Base-by-base conservation (phyloP, 192 early-diverging fungal species). In the Spinellus fusiger region DNA sequence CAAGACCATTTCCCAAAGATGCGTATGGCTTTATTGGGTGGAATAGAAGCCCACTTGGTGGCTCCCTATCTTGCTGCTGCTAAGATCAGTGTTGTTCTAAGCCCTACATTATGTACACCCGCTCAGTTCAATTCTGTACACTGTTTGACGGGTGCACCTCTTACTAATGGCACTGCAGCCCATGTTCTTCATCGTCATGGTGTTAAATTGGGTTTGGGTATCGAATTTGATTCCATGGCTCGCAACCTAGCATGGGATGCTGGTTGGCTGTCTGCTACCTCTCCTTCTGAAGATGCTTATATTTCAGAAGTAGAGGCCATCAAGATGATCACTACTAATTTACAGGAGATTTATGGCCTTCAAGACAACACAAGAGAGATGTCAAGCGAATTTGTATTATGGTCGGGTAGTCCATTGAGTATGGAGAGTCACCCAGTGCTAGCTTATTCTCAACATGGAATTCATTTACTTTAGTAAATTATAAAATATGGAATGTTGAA, bases 181-280 rank as follows among this genome's bases (percentile, higher is more conserved):
- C 76, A 83, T 27, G 59, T 81, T 18, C 68, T 92, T 5, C 53
- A 70, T 44, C 66, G 70, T 22, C 77, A 79, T 18, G 82, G 85
- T 18, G 89, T 92, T 22, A 83, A 78, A 40, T 70, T 88, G 16
- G 78, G 73, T 13, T 50, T 86, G 27, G 78, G 78, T 34, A 81
- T 81, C 1, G 29, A 62, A 4, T 76, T 75, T 55, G 77, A 82
- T 32, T 70, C 73, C n/a, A 60, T 76, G 61, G 77, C 79, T 3
- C 82, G 86, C 49, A 82, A 85, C 47, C 67, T 91, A 49, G 76
- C 83, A 10, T 92, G 86, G 86, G 88, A 88, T 70, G 90, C 90
- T 25, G 90, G 86, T 5, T 89, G 87, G 86, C 74, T 75, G 3
- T 32, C 65, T 5, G 70, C 25, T 13, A 80, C 80, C 38, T 73